Evolutionary conservation across 108 stramenopile species (phyloP), one percentile per base, ranked within the genome.

Genomic region (Cyclotella cryptica): DNA sequence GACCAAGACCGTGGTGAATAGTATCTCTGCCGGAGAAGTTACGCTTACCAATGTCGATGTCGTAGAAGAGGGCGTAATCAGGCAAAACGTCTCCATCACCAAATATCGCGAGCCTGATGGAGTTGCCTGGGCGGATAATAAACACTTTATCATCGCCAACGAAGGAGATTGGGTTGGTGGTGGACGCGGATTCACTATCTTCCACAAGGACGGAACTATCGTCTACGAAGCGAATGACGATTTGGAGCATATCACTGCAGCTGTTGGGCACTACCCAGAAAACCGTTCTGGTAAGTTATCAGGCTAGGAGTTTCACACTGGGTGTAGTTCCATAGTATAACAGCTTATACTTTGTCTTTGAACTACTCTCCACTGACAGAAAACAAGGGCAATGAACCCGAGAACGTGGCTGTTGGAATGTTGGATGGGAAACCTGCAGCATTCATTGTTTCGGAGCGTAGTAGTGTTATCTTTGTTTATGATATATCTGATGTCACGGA

Each of bases 161-260:
- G 90, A 93, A 64, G 90, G 92, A 55, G 92, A 91, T 66, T 54
- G 79, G 59, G 79, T 81, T 52, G 92, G 90, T 24, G 92, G 90
- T 47, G 63, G 71, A 15, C 87, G 92, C 44, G 87, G 87, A 3
- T 90, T 88, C 45, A 84, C 92, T 13, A 78, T 93, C 39, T 86
- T 81, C 29, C 77, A 87, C 27, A 49, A 41, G n/a, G 39, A 76
- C 17, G 88, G 89, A 19, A 71, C 44, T 41, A 75, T 89, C 65
- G 78, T 89, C 0, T 90, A 82, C 45, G 70, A 65, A 10, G 81
- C 86, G 35, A 85, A 77, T 14, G 80, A 26, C 29, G 22, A 41
- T 10, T 45, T 91, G 44, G 92, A 93, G 17, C 76, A 79, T 21
- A 53, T 74, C n/a, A 62, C 73, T 9, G 85, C 83, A 3, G 40